These are phyloP conservation scores for Nemania diffusa DNA, from an alignment of 2,329 filamentous ascomycete genomes.

Conservation along the genomic window DNA sequence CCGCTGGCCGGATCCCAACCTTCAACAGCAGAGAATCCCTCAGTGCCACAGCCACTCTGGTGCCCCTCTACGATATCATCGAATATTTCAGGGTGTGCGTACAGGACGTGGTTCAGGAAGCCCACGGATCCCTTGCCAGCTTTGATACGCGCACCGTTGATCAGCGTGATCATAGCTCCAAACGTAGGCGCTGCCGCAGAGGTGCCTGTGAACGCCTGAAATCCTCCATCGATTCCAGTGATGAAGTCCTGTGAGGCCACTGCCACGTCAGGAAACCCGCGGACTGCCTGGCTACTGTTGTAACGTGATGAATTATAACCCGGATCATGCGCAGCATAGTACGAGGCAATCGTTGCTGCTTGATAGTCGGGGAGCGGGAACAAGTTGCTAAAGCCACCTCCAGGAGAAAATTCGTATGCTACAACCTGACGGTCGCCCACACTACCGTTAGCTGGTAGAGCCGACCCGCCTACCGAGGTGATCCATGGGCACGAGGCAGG, in stretches of 20 bases:
- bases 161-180: conserved; percentile 31
- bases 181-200: conserved; percentile 37
- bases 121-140: conserved; percentile 32
- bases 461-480: conserved; percentile 22
- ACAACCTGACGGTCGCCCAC: conserved; percentile 13
- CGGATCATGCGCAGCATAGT: conserved; percentile 42
- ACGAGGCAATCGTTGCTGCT: conserved; percentile 36
- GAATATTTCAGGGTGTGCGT: conserved; percentile 36
- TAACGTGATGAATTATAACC: conserved; percentile 39
- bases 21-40: conserved; percentile 24
- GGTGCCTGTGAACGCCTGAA: conserved; percentile 41
- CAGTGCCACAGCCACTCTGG: conserved; percentile 29
- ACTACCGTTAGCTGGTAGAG: conserved; percentile 12
- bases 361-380: conserved; percentile 45
- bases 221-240: conserved; percentile 37
- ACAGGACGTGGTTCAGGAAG: conserved; percentile 35
- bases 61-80: conserved; percentile 31
- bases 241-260: conserved; percentile 42
- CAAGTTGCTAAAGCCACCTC: conserved; percentile 40
- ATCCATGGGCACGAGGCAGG: conserved; percentile 26
- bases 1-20: conserved; percentile 35
- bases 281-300: conserved; percentile 33
- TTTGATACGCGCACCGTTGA: conserved; percentile 34
- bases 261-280: conserved; percentile 45
- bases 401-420: conserved; percentile 7